These are phyloP conservation scores for Diddensiella caesifluorescens DNA, from an alignment of 805 yeast species.

Conservation along the genomic window DNA sequence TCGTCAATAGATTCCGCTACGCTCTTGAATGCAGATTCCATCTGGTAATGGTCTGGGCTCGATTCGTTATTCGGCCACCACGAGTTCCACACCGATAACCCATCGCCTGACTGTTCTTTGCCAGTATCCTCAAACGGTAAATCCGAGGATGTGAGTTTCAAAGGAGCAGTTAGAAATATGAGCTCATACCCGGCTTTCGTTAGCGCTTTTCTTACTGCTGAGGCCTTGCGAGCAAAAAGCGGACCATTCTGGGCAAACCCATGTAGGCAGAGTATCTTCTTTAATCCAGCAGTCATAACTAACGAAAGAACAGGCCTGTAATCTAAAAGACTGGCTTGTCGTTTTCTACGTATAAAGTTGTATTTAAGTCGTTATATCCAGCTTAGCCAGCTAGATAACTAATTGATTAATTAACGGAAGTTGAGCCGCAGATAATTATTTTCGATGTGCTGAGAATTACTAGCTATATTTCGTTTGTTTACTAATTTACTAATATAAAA, in stretches of 20 bases:
- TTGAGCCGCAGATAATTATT: too few relatives aligned
- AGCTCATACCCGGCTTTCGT: constrained; percentile 61
- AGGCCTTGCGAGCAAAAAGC: constrained; percentile 79
- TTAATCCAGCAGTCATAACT: too few relatives aligned
- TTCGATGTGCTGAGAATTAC: too few relatives aligned
- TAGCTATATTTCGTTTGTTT: too few relatives aligned
- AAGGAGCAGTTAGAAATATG: constrained; percentile 76
- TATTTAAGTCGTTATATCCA: too few relatives aligned
- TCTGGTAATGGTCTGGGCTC: constrained; percentile 27
- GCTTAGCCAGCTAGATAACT: too few relatives aligned
- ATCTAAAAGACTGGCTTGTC: too few relatives aligned
- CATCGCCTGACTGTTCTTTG: constrained; percentile 41
- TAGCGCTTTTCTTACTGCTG: constrained; percentile 78
- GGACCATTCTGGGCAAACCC: constrained; percentile 82
- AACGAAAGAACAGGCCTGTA: too few relatives aligned
- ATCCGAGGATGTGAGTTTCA: constrained; percentile 57
- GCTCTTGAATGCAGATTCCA: constrained; percentile 43
- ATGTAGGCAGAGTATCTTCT: constrained; percentile 77
- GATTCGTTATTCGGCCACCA: constrained; percentile 69
- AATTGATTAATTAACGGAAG: too few relatives aligned
- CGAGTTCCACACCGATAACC: constrained; percentile 43
- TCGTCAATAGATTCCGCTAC: constrained; percentile 49
- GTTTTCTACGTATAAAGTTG: too few relatives aligned
- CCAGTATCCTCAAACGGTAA: constrained; percentile 60
- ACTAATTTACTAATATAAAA: too few relatives aligned